A percentile compares a stretch with the other conserved stretches of the same genome.
Conservation (phyloP, 1,139 yeast genomes). For the Suhomyces coccinellae region DNA sequence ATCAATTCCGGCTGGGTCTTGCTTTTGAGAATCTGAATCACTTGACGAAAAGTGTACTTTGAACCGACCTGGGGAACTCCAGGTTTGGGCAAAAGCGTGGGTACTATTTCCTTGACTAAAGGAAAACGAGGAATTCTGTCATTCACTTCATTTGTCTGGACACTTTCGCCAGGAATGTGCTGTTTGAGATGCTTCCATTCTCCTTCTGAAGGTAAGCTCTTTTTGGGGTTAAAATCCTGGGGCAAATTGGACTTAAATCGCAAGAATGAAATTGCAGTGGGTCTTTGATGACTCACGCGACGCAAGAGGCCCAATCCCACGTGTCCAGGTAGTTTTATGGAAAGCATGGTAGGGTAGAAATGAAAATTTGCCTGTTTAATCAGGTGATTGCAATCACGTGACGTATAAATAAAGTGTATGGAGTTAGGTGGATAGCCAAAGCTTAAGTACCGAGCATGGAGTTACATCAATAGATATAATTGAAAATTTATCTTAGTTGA, state of each 20-base stretch:
- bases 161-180: slow-evolving; percentile 62
- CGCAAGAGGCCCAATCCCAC: slow-evolving; percentile 1
- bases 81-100: slow-evolving; percentile 70
- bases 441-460: no score
- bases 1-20: slow-evolving; percentile 69
- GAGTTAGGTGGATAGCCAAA: no score
- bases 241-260: slow-evolving; percentile 33
- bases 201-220: slow-evolving; percentile 34
- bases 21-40: slow-evolving; percentile 57
- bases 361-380: slow-evolving; percentile 3
- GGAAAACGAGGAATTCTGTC: slow-evolving; percentile 66
- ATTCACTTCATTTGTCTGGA: slow-evolving; percentile 46
- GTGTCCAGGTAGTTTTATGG: neutral
- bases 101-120: slow-evolving; percentile 62
- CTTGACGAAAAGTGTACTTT: slow-evolving; percentile 57
- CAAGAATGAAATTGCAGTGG: neutral
- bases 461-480: no score
- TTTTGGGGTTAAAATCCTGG: slow-evolving; percentile 26
- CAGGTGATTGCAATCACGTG: slow-evolving; percentile 1
- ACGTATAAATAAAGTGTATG: neutral
- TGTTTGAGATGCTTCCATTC: slow-evolving; percentile 50
- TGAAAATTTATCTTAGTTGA: no score
- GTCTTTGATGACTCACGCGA: neutral
- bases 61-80: slow-evolving; percentile 72
- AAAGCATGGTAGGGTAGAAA: neutral